Conservation (phyloP, 345 rosid genomes). For the Theobroma cacao region DNA sequence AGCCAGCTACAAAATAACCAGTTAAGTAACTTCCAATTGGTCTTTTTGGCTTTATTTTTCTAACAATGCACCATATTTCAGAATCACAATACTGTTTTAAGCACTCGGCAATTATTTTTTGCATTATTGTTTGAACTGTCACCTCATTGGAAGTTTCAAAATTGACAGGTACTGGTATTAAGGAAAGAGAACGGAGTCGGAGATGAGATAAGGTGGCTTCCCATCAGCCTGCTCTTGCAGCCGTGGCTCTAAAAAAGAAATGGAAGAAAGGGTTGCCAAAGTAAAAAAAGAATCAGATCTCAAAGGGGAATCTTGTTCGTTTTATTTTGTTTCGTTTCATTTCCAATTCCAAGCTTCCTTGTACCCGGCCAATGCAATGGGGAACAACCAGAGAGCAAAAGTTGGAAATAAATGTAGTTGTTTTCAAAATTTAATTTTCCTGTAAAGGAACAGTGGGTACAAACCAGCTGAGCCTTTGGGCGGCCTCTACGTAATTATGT, state of each 20-base stretch:
- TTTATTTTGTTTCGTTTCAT: not conserved
- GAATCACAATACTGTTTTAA: not conserved
- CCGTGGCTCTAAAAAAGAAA: slow-evolving; percentile 14
- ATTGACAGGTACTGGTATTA: slow-evolving; percentile 46
- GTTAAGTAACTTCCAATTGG: slow-evolving; percentile 28
- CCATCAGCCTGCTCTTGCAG: not conserved
- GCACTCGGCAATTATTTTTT: not conserved
- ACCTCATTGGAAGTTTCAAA: slow-evolving; percentile 17
- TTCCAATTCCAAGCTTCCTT: slow-evolving; percentile 12
- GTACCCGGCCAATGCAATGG: slow-evolving; percentile 34
- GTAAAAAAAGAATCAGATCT: slow-evolving; percentile 21
- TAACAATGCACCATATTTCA: not conserved
- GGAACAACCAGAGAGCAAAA: slow-evolving; percentile 34
- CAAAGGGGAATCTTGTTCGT: slow-evolving; percentile 19
- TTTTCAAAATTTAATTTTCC: slow-evolving; percentile 14
- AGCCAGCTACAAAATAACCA: slow-evolving; percentile 47
- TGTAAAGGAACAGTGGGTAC: slow-evolving; percentile 27
- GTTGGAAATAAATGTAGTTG: slow-evolving; percentile 33
- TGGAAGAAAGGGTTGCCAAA: slow-evolving; percentile 10
- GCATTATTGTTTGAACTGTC: not conserved
- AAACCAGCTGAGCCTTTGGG: not conserved
- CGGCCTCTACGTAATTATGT: slow-evolving; percentile 15
- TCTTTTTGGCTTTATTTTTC: not conserved
- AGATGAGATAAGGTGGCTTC: slow-evolving; percentile 15
- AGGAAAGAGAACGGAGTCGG: slow-evolving; percentile 18